phyloP scores from a whole-genome alignment of 768 basidiomycete species.

The Grammothele lineata region DNA sequence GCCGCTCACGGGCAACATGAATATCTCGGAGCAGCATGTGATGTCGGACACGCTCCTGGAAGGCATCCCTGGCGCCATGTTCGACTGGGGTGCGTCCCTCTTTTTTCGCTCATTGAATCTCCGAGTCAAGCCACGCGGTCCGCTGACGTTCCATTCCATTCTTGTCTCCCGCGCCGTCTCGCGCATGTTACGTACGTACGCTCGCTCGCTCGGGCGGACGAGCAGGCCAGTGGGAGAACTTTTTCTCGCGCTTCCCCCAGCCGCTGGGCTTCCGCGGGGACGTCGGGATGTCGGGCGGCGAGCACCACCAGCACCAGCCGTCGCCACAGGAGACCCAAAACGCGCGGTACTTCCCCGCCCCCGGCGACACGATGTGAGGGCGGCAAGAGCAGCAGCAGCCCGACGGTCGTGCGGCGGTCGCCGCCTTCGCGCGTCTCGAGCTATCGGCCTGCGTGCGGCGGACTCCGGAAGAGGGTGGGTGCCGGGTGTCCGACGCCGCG shows the following conservation, averaged over 20 bases:
- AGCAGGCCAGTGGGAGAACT: constrained; percentile 78
- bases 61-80: constrained; percentile 80
- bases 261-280: constrained; percentile 3
- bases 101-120: not conserved
- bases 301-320: not conserved
- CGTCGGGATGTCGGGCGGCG: constrained; percentile 10
- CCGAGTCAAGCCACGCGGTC: no score
- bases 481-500: no score
- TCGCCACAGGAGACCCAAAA: constrained; percentile 13
- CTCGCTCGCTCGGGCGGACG: not conserved
- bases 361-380: constrained; percentile 3
- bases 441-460: no score
- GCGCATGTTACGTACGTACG: not conserved
- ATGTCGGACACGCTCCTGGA: constrained; percentile 69
- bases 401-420: no score
- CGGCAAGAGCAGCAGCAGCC: not conserved
- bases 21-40: constrained; percentile 56
- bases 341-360: constrained; percentile 9
- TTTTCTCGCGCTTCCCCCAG: constrained; percentile 58
- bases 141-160: not conserved
- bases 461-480: no score
- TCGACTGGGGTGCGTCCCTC: constrained; percentile 69
- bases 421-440: no score
- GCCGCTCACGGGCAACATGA: constrained; percentile 42
- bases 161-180: not conserved